A percentile compares a stretch with the other conserved stretches of the same genome.
These are phyloP conservation scores for Paspalum vaginatum DNA, from an alignment of 176 grass and related monocot species.

Conservation along the genomic window DNA sequence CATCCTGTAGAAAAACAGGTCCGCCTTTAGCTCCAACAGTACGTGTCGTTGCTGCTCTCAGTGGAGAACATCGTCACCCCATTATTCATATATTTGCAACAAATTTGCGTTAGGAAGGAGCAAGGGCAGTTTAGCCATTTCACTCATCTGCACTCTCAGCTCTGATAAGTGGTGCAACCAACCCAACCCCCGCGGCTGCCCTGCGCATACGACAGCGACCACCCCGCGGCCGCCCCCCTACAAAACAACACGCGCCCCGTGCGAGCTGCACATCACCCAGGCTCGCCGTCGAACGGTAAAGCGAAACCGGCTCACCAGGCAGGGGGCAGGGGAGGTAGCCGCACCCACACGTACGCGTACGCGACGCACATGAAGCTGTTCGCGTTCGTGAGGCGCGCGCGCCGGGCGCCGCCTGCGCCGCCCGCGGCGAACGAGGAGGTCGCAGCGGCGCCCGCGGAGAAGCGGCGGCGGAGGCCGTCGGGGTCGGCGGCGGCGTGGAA, in stretches of 20 bases:
- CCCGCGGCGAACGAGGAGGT: background rate
- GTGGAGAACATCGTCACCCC: background rate
- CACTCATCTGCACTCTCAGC: background rate
- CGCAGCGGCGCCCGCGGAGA: conserved; percentile 23
- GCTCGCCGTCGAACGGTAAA: background rate
- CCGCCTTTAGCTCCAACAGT: background rate
- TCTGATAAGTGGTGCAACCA: conserved; percentile 24
- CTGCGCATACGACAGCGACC: conserved; percentile 21
- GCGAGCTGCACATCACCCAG: conserved; percentile 25
- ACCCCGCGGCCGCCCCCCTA: conserved; percentile 11
- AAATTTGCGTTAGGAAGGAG: background rate
- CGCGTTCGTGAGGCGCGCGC: conserved; percentile 49
- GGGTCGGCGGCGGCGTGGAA: conserved; percentile 57
- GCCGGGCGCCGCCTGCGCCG: background rate
- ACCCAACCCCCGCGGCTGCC: background rate
- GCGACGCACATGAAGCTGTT: conserved; percentile 48
- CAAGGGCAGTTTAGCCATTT: conserved; percentile 38
- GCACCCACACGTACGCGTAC: background rate
- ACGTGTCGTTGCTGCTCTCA: background rate
- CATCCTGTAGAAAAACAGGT: too few species aligned
- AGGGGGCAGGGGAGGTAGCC: background rate
- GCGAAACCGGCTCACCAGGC: background rate
- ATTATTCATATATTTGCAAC: too few species aligned
- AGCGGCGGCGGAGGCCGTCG: conserved; percentile 48
- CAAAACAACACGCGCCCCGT: conserved; percentile 6